Evolutionary conservation across 2,329 filamentous ascomycete genomes (phyloP).

Genomic region (Trichoderma aggressivum): DNA sequence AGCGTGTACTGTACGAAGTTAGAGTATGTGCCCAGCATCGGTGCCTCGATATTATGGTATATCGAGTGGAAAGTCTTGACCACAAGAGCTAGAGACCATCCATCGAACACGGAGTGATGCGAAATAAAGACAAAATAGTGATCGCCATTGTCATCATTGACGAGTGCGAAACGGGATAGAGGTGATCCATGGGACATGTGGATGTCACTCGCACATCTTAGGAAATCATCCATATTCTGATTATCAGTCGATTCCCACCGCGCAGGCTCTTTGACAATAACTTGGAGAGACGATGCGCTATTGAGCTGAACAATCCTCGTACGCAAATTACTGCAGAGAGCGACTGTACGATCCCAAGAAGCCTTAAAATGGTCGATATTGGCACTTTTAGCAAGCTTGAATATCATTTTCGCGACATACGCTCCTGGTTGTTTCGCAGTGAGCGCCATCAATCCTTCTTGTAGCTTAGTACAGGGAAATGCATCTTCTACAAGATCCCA

Average conservation of each 20-base stretch:
- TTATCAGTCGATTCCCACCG: background rate
- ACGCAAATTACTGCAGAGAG: constrained; percentile 5
- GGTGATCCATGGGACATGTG: background rate
- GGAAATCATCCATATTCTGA: background rate
- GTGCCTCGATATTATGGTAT: background rate
- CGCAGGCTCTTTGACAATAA: background rate
- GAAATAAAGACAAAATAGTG: background rate
- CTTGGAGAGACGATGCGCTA: background rate
- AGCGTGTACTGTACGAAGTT: constrained; percentile 9
- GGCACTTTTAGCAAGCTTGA: constrained; percentile 6
- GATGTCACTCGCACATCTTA: background rate
- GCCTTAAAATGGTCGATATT: constrained; percentile 3
- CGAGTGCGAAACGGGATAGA: background rate
- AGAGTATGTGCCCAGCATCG: background rate
- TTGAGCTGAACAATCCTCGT: constrained; percentile 7
- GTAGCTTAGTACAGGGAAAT: background rate
- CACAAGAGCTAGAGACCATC: constrained; percentile 4
- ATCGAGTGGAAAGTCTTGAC: background rate
- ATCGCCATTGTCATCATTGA: background rate
- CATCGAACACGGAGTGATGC: constrained; percentile 13
- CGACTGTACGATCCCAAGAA: constrained; percentile 25
- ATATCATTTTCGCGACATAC: background rate
- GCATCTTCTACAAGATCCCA: background rate
- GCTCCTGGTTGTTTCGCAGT: constrained; percentile 1
- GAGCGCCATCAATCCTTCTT: constrained; percentile 8